Percentiles rank a stretch among this genome's conserved stretches.
Conservation (phyloP, 2,329 filamentous ascomycete genomes). For the Metarhizium album region DNA sequence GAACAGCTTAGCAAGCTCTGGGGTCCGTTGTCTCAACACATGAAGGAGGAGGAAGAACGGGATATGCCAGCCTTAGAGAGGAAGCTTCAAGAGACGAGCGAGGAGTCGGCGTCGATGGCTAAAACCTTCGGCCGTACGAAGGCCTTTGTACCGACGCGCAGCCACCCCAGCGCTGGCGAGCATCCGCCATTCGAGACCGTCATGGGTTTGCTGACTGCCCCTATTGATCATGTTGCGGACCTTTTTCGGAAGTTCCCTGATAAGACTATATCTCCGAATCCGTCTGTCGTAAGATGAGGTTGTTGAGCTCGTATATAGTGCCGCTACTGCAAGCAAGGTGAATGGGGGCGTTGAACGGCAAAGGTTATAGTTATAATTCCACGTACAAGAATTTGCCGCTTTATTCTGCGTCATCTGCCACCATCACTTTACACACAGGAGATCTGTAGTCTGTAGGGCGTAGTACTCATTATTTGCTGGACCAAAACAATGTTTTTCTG, state of each 20-base stretch:
- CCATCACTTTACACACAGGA: no score
- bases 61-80: conserved; percentile 39
- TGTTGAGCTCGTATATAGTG: no score
- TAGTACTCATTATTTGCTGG: no score
- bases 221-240: conserved; percentile 44
- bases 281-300: no score
- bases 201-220: conserved; percentile 41
- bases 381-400: no score
- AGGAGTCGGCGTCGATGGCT: conserved; percentile 24
- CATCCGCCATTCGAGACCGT: conserved; percentile 46
- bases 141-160: conserved; percentile 39
- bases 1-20: conserved; percentile 32
- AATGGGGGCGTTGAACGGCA: no score
- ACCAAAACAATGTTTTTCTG: no score
- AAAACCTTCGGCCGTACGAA: conserved; percentile 40
- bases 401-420: no score
- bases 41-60: conserved; percentile 37
- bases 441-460: no score
- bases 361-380: no score
- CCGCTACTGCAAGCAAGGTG: no score
- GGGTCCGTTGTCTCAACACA: conserved; percentile 32
- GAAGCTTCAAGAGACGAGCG: conserved; percentile 21
- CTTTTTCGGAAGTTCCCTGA: conserved; percentile 44
- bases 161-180: conserved; percentile 38
- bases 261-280: no score